Base-by-base conservation (phyloP, 257 asterid genomes). In the Henckelia pumila region DNA sequence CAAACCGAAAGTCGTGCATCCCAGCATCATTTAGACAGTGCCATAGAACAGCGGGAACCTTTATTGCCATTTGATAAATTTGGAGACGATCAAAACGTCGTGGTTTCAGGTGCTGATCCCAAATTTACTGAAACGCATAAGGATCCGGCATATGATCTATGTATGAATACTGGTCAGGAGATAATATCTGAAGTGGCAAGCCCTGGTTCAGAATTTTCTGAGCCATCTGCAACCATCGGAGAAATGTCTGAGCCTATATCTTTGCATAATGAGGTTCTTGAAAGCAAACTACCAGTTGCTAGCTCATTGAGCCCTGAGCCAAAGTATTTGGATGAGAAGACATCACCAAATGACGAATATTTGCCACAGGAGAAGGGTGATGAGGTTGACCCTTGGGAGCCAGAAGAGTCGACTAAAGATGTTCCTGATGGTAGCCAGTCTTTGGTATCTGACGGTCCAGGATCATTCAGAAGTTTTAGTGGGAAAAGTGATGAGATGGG, bases 401-500 rank as follows among this genome's bases (percentile, higher is more conserved):
- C 84, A 56, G 89, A 85, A 59, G 95, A 77, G 68, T 70, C 79
- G 11, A 75, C 71, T 17, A 85, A 80, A 78, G 90, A 78, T 64
- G 76, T 75, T 61, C 37, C 85, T 24, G 94, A 81, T 71, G 77
- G 76, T 52, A 68, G 63, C 71, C 95, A 68, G 75, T 73, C 86
- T 57, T 69, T 69, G 71, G 63, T 75, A 66, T 80, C 85, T 17
- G 97, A 91, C 23, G 95, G 95, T 56, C 83, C 99, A 7, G 96
- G 87, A 70, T 91, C 97, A 26, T 83, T 81, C 72, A 84, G 83
- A 83, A 94, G 95, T 76, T 76, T 80, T 66, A 59, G 88, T 71
- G 95, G 89, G 28, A 88, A 80, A 79, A 61, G 63, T 44, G 99
- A 88, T 26, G 96, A 91, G 55, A 66, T 77, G 10, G 99, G 97